Conservation (phyloP, 129 eudicot species). For the Arctium lappa region DNA sequence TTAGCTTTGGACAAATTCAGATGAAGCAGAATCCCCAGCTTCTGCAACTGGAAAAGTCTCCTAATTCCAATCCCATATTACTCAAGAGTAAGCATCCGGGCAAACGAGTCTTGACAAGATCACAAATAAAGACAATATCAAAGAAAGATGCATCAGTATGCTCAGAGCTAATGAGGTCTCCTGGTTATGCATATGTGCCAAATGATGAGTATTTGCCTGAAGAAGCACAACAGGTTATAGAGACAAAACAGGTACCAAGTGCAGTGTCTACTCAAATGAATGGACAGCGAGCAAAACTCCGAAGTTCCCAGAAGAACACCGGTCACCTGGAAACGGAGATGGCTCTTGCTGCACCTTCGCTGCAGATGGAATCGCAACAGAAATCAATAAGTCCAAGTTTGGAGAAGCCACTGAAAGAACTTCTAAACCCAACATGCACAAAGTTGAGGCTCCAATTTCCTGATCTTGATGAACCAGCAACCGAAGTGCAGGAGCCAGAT, state of each 20-base stretch:
- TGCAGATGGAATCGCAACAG: neutral
- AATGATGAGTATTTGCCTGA: conserved; percentile 17
- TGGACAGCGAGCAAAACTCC: conserved; percentile 19
- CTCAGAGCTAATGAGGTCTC: conserved; percentile 5
- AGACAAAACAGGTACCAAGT: conserved; percentile 2
- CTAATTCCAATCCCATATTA: neutral
- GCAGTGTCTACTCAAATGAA: conserved; percentile 11
- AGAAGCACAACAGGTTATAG: neutral
- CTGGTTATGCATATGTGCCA: conserved; percentile 14
- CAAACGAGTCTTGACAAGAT: conserved; percentile 23
- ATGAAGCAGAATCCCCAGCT: neutral
- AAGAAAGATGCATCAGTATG: conserved; percentile 12
- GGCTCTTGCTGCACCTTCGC: neutral
- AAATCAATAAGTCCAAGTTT: conserved; percentile 1
- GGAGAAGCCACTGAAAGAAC: conserved; percentile 5
- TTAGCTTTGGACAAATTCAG: conserved; percentile 1
- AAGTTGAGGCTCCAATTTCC: neutral
- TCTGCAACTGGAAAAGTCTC: conserved; percentile 4
- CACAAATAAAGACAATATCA: conserved; percentile 4
- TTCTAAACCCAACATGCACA: neutral
- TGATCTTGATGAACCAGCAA: conserved; percentile 12
- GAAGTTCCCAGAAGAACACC: conserved; percentile 21
- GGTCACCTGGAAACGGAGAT: neutral
- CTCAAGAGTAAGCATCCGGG: neutral
- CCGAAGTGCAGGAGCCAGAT: conserved; percentile 4